Percentiles rank a stretch among this genome's conserved stretches.
phyloP scores from a whole-genome alignment of 768 basidiomycete genomes.

The Clitopilus passeckerianus region DNA sequence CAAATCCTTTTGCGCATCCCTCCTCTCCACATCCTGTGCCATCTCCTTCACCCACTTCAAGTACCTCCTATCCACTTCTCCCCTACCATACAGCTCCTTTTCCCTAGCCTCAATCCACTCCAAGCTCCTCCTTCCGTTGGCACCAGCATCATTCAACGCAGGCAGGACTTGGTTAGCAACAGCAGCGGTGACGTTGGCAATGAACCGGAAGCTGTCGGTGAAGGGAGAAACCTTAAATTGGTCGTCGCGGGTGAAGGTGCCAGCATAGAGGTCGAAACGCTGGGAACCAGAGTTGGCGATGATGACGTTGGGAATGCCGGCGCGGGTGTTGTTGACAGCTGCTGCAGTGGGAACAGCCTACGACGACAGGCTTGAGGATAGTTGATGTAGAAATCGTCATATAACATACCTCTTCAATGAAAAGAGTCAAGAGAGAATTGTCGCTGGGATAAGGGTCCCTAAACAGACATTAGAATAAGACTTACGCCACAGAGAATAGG shows the following conservation, averaged over 20 bases:
- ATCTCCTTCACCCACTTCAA: constrained; percentile 56
- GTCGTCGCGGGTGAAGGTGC: constrained; percentile 77
- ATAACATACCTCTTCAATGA: constrained; percentile 38
- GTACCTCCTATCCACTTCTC: constrained; percentile 47
- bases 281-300: constrained; percentile 60
- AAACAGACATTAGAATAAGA: constrained; percentile 3
- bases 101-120: constrained; percentile 28
- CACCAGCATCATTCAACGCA: constrained; percentile 42
- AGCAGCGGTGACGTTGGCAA: constrained; percentile 46
- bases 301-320: constrained; percentile 55
- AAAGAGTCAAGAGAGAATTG: constrained; percentile 53
- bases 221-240: constrained; percentile 75
- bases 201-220: constrained; percentile 55
- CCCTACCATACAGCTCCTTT: constrained; percentile 36
- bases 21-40: constrained; percentile 34
- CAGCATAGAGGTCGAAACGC: constrained; percentile 64
- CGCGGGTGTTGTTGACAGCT: constrained; percentile 58
- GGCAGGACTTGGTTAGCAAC: constrained; percentile 52
- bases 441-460: constrained; percentile 63
- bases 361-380: neutral
- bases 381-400: constrained; percentile 6
- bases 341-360: constrained; percentile 54
- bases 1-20: constrained; percentile 38
- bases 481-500: neutral
- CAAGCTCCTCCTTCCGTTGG: constrained; percentile 29